phyloP scores from a whole-genome alignment of 495 filamentous ascomycete species.

The Lineolata rhizophorae region DNA sequence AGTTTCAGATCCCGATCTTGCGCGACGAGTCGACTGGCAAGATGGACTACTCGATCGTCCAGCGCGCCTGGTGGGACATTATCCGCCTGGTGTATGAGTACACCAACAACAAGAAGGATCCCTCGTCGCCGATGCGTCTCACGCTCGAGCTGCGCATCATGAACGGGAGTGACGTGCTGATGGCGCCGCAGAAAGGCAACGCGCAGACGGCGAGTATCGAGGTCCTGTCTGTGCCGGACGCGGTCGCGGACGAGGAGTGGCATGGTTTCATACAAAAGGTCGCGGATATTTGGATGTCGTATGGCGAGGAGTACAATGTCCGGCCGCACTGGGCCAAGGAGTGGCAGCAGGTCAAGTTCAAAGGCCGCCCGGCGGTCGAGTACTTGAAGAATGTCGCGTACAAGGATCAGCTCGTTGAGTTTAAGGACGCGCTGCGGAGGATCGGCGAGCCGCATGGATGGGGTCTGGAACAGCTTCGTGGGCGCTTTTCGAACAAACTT shows the following conservation, averaged over 20 bases:
- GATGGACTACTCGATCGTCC: slow-evolving; percentile 22
- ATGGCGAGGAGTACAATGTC: slow-evolving; percentile 19
- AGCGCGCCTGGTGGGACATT: slow-evolving; percentile 30
- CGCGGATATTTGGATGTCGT: slow-evolving; percentile 25
- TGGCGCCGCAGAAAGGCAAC: slow-evolving; percentile 30
- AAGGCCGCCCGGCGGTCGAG: slow-evolving; percentile 14
- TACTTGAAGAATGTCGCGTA: slow-evolving; percentile 24
- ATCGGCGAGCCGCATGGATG: slow-evolving; percentile 28
- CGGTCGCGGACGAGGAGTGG: slow-evolving; percentile 24
- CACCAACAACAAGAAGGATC: slow-evolving; percentile 7
- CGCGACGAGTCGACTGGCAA: slow-evolving; percentile 14
- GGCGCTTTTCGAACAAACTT: slow-evolving; percentile 22
- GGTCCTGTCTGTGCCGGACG: slow-evolving; percentile 23
- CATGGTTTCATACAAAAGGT: slow-evolving; percentile 23
- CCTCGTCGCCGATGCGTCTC: slow-evolving; percentile 24
- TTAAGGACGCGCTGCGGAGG: slow-evolving; percentile 15
- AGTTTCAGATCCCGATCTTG: slow-evolving; percentile 27
- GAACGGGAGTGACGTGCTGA: slow-evolving; percentile 23
- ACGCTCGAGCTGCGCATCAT: slow-evolving; percentile 31
- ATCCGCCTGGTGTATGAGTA: slow-evolving; percentile 24
- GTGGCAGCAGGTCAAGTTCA: slow-evolving; percentile 19
- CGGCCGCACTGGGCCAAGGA: slow-evolving; percentile 35
- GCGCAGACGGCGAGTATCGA: slow-evolving; percentile 27
- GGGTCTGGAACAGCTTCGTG: slow-evolving; percentile 21
- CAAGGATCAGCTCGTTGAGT: slow-evolving; percentile 22